Conservation (phyloP, 306 rosid species). For the Carpinus viminea region DNA sequence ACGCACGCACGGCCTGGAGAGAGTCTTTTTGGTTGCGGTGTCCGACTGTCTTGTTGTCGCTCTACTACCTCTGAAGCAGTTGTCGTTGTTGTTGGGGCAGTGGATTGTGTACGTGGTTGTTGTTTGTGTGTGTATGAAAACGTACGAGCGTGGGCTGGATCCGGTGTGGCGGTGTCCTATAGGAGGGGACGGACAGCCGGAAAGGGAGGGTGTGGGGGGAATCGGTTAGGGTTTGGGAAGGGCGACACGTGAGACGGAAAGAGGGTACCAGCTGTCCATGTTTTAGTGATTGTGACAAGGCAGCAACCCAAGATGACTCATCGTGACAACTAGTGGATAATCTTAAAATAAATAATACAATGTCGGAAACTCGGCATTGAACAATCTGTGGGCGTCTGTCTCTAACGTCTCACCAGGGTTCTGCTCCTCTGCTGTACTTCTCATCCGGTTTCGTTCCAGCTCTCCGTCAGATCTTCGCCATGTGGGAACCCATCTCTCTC, state of each 20-base stretch:
- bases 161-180: constrained; percentile 43
- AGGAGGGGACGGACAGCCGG: constrained; percentile 1
- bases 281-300: constrained; percentile 55
- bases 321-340: constrained; percentile 54
- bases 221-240: constrained; percentile 39
- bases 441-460: neutral
- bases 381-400: no score
- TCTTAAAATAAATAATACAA: constrained; percentile 20
- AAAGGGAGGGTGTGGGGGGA: neutral
- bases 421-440: neutral
- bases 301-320: constrained; percentile 55
- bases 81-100: neutral
- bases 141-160: constrained; percentile 13
- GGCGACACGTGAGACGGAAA: constrained; percentile 53
- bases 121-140: constrained; percentile 8
- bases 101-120: neutral
- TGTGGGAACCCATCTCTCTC: neutral
- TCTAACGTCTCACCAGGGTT: no score
- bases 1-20: neutral
- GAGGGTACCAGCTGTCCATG: constrained; percentile 56
- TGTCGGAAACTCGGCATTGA: neutral
- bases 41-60: neutral
- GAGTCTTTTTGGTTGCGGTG: neutral
- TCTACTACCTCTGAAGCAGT: neutral
- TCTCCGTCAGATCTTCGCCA: neutral